Evolutionary conservation across 768 basidiomycete genomes (phyloP).

Genomic region (Sporobolomyces phaffii): DNA sequence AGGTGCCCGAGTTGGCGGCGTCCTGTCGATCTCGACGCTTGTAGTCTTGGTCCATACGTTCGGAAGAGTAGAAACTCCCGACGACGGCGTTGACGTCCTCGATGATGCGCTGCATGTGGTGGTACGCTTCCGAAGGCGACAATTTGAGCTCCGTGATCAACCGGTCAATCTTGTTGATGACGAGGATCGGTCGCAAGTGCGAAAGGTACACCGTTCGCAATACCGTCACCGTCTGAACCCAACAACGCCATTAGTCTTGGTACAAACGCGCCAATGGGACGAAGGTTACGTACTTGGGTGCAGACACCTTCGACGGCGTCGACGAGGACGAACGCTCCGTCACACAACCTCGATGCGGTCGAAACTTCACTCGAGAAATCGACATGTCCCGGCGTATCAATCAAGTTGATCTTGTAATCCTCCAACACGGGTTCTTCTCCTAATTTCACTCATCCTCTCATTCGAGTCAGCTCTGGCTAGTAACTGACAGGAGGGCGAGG

Average conservation of each 20-base stretch:
- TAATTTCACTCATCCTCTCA: neutral
- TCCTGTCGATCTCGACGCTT: constrained; percentile 91
- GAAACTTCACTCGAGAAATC: constrained; percentile 98
- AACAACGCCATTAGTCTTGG: too few species aligned
- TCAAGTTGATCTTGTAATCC: constrained; percentile 85
- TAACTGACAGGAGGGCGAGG: neutral
- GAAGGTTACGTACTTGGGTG: constrained; percentile 66
- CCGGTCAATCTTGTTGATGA: constrained; percentile 95
- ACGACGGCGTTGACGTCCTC: constrained; percentile 98
- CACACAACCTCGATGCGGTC: constrained; percentile 83
- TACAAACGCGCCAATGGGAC: too few species aligned
- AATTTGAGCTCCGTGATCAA: constrained; percentile 88
- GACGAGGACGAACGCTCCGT: constrained; percentile 89
- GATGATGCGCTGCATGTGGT: constrained; percentile 84
- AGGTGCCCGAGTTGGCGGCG: constrained; percentile 48
- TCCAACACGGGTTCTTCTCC: constrained; percentile 48
- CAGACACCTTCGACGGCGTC: constrained; percentile 98
- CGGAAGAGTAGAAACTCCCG: constrained; percentile 90
- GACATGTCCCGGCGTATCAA: constrained; percentile 97
- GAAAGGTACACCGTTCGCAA: constrained; percentile 92
- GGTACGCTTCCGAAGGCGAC: constrained; percentile 83
- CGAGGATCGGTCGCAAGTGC: constrained; percentile 76
- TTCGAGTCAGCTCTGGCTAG: neutral
- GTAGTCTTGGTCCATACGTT: constrained; percentile 93
- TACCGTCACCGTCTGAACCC: constrained; percentile 89